These are phyloP conservation scores for Scheffersomyces lignosus DNA, from an alignment of 805 yeast genomes.

Conservation along the genomic window DNA sequence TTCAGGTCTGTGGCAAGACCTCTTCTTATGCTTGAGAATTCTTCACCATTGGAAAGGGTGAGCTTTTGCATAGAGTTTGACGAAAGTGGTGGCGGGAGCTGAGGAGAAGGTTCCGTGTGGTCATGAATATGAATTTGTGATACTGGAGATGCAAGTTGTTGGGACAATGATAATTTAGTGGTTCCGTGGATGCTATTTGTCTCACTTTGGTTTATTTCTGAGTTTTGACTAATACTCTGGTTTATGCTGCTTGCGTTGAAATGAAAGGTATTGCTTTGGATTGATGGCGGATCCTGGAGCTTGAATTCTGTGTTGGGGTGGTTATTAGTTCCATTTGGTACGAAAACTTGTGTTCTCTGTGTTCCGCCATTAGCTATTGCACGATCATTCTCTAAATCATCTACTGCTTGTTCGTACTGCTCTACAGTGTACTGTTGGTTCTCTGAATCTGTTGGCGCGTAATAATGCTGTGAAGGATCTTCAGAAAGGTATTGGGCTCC, in stretches of 20 bases:
- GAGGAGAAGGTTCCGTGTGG: conserved; percentile 34
- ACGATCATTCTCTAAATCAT: too few species aligned
- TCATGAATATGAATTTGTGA: conserved; percentile 13
- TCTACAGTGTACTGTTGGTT: conserved; percentile 1
- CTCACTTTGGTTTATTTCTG: too few species aligned
- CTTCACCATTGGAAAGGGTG: conserved; percentile 34
- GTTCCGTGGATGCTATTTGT: conserved; percentile 5
- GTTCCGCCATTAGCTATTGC: too few species aligned
- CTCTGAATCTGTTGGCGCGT: conserved; percentile 8
- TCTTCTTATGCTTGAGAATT: conserved; percentile 30
- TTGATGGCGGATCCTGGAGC: conserved; percentile 14
- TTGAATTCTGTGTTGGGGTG: conserved; percentile 7
- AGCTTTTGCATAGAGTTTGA: conserved; percentile 23
- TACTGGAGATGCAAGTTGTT: conserved; percentile 21
- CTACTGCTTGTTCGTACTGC: neutral
- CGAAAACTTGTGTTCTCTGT: neutral
- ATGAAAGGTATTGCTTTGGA: conserved; percentile 14
- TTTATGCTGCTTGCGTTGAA: too few species aligned
- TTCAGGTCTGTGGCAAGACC: conserved; percentile 56
- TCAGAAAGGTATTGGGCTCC: too few species aligned
- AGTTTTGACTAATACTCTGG: too few species aligned
- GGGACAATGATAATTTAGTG: conserved; percentile 9
- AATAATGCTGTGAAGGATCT: conserved; percentile 6
- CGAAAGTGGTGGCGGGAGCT: conserved; percentile 35
- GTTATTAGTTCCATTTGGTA: neutral